Evolutionary conservation across 2,329 filamentous ascomycete genomes (phyloP).

Genomic region (Juglanconis oblonga): DNA sequence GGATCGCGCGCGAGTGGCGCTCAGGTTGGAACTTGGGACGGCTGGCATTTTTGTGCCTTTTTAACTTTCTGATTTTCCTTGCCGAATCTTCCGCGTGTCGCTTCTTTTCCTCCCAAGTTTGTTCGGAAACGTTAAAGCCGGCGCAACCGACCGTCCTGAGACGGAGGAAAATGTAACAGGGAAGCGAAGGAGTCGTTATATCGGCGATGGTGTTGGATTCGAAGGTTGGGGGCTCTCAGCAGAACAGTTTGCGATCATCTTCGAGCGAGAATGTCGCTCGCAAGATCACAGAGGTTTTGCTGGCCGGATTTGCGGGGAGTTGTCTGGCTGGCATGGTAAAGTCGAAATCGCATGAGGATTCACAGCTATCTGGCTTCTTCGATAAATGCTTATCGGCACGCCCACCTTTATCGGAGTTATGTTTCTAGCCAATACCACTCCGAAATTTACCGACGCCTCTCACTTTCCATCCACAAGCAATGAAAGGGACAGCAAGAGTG

Average conservation of each 20-base stretch:
- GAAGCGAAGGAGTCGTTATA: background rate
- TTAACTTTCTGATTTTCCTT: background rate
- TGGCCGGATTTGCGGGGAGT: background rate
- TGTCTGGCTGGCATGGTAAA: background rate
- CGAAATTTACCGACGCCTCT: background rate
- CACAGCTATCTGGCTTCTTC: constrained; percentile 6
- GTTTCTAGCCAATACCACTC: background rate
- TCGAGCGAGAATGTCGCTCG: background rate
- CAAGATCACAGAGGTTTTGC: background rate
- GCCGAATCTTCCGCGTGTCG: background rate
- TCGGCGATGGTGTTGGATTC: background rate
- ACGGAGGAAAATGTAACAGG: background rate
- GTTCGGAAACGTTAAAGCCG: background rate
- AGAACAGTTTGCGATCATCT: constrained; percentile 10
- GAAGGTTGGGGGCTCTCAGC: background rate
- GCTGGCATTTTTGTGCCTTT: constrained; percentile 24
- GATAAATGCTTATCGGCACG: constrained; percentile 4
- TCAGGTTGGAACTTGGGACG: constrained; percentile 52
- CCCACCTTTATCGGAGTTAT: background rate
- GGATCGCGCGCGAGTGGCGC: constrained; percentile 69
- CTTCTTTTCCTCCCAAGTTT: background rate
- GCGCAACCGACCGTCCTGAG: background rate
- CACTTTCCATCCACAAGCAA: background rate
- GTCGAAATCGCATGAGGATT: constrained; percentile 1
- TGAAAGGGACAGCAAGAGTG: background rate